These are phyloP conservation scores for Ormosia semicastrata DNA, from an alignment of 306 rosid species.

Conservation along the genomic window DNA sequence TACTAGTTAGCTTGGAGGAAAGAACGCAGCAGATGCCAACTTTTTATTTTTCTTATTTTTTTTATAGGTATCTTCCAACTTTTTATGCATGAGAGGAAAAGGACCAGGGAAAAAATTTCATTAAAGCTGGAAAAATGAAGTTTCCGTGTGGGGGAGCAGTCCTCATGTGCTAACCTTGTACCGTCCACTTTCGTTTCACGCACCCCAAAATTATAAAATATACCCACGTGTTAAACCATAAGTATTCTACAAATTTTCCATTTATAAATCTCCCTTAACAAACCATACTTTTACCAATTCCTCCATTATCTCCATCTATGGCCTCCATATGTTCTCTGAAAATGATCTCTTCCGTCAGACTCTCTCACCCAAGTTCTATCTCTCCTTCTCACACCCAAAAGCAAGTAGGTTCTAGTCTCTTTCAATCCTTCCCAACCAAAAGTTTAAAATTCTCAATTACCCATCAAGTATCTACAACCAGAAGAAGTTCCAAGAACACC, in stretches of 20 bases:
- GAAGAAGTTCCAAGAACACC: conserved; percentile 35
- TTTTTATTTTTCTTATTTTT: too few species aligned
- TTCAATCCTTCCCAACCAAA: conserved; percentile 32
- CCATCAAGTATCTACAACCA: conserved; percentile 17
- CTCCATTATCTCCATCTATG: conserved; percentile 37
- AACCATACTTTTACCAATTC: neutral
- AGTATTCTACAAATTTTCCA: neutral
- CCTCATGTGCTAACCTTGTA: conserved; percentile 5
- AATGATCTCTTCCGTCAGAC: conserved; percentile 36
- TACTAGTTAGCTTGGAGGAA: neutral
- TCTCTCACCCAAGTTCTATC: conserved; percentile 25
- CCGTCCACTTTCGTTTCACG: conserved; percentile 4
- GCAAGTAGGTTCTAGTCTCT: conserved; percentile 37
- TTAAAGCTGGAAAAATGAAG: neutral
- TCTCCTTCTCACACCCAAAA: conserved; percentile 39
- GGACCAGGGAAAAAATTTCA: neutral
- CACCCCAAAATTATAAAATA: neutral
- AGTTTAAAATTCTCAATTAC: conserved; percentile 18
- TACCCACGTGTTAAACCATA: conserved; percentile 31
- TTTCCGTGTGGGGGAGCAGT: neutral
- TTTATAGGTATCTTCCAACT: too few species aligned
- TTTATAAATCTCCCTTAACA: conserved; percentile 21
- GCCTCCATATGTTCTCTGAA: conserved; percentile 52
- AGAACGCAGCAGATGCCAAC: neutral
- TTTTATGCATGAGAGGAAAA: neutral